Evolutionary conservation across 1,284 basidiomycete genomes (phyloP).

Genomic region (Pseudozyma flocculosa): DNA sequence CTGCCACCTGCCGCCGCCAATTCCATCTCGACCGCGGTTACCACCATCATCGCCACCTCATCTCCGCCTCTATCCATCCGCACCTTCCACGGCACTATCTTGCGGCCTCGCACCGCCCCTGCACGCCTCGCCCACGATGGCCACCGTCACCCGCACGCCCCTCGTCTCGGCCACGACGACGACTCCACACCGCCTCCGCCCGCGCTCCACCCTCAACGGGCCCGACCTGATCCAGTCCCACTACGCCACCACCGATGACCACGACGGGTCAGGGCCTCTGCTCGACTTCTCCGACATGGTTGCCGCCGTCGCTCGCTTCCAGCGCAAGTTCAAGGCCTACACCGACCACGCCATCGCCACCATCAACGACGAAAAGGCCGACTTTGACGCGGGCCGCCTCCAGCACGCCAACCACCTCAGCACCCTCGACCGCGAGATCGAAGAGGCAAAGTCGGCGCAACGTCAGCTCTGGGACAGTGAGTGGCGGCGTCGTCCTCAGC

Average conservation of each 20-base stretch:
- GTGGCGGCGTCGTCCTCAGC: too few species aligned
- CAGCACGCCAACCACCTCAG: constrained; percentile 34
- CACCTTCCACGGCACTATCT: too few species aligned
- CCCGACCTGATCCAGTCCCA: not conserved
- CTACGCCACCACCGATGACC: not conserved
- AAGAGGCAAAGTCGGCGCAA: constrained; percentile 39
- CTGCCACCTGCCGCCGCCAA: too few species aligned
- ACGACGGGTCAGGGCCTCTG: not conserved
- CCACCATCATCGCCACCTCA: too few species aligned
- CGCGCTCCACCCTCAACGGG: not conserved
- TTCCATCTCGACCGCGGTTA: too few species aligned
- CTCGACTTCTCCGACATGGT: constrained; percentile 46
- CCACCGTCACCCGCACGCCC: not conserved
- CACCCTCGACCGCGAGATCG: constrained; percentile 42
- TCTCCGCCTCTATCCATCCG: too few species aligned
- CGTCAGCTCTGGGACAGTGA: constrained; percentile 42
- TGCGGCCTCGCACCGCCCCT: too few species aligned
- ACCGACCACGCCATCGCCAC: constrained; percentile 40
- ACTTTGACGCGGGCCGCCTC: constrained; percentile 35
- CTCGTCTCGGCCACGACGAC: not conserved
- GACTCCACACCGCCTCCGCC: not conserved
- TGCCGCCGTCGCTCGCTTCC: constrained; percentile 31
- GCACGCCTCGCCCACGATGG: not conserved
- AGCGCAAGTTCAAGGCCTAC: constrained; percentile 37
- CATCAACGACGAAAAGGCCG: constrained; percentile 41